These are phyloP conservation scores for Phytophthora sp. DNA, from an alignment of 352 stramenopile genomes.

Conservation along the genomic window DNA sequence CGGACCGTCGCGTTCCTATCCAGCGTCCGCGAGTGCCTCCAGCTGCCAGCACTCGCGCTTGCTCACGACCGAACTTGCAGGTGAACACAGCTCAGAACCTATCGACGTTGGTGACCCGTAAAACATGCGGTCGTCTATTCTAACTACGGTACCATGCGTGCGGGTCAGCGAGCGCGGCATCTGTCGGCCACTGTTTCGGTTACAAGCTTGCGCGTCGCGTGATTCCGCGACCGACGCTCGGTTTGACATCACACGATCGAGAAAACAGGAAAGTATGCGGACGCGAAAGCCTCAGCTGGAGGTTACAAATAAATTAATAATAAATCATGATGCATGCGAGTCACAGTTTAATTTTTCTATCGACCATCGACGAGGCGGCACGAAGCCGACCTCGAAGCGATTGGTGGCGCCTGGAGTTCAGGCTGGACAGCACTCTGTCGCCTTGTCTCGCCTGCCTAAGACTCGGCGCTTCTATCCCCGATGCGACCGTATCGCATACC, in stretches of 20 bases:
- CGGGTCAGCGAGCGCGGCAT: conserved; percentile 10
- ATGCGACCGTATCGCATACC: conserved; percentile 22
- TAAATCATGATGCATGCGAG: too few relatives aligned
- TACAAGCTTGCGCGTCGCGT: conserved; percentile 30
- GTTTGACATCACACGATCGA: conserved; percentile 29
- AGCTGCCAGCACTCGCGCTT: background rate
- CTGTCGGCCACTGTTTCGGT: conserved; percentile 20
- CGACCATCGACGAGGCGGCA: conserved; percentile 15
- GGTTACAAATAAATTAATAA: too few relatives aligned
- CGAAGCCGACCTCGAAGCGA: conserved; percentile 1
- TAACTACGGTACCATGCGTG: conserved; percentile 21
- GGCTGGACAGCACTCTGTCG: background rate
- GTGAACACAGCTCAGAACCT: too few relatives aligned
- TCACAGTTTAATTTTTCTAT: conserved; percentile 36
- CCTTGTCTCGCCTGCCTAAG: conserved; percentile 31
- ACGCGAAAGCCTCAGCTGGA: conserved; percentile 7
- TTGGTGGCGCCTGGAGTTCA: background rate
- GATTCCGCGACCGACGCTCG: conserved; percentile 22
- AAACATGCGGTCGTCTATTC: conserved; percentile 9
- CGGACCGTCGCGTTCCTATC: background rate
- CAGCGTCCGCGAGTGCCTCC: conserved; percentile 2
- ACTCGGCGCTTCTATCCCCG: conserved; percentile 17
- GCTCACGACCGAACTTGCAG: too few relatives aligned
- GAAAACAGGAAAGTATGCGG: conserved; percentile 22
- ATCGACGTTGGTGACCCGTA: conserved; percentile 2